Percentiles rank a stretch among this genome's conserved stretches.
Conservation (phyloP, 176 grass and related monocot species). For the Cenchrus purpureus region DNA sequence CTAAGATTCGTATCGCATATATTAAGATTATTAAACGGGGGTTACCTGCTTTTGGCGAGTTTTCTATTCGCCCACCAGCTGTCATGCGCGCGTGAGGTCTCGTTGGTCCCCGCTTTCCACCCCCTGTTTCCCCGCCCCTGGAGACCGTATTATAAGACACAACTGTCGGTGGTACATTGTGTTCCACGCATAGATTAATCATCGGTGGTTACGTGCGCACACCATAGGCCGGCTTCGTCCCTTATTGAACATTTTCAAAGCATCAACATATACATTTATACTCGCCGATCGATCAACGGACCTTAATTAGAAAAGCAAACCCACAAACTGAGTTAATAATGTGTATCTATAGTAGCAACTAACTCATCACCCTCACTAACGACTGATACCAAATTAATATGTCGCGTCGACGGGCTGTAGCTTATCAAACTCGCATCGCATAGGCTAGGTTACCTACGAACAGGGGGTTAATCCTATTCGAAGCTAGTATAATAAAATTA, state of each 20-base stretch:
- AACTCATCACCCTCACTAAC: neutral
- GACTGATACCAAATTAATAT: neutral
- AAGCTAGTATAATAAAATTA: conserved; percentile 44
- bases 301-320: neutral
- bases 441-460: conserved; percentile 32
- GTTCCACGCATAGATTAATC: neutral
- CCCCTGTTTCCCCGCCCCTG: conserved; percentile 21
- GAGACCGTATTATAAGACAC: conserved; percentile 45
- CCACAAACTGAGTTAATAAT: neutral
- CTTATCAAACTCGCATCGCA: conserved; percentile 28
- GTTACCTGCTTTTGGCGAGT: conserved; percentile 37
- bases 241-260: neutral
- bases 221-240: neutral
- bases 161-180: conserved; percentile 27
- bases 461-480: neutral
- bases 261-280: no score
- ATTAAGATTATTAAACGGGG: conserved; percentile 35
- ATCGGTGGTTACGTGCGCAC: neutral
- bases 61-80: conserved; percentile 43
- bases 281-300: neutral
- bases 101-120: neutral
- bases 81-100: neutral
- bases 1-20: conserved; percentile 94
- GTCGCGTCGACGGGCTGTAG: neutral
- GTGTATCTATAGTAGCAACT: neutral